A percentile compares a stretch with the other conserved stretches of the same genome.
These are phyloP conservation scores for Penicillium desertorum DNA, from an alignment of 495 filamentous ascomycete species.

Conservation along the genomic window DNA sequence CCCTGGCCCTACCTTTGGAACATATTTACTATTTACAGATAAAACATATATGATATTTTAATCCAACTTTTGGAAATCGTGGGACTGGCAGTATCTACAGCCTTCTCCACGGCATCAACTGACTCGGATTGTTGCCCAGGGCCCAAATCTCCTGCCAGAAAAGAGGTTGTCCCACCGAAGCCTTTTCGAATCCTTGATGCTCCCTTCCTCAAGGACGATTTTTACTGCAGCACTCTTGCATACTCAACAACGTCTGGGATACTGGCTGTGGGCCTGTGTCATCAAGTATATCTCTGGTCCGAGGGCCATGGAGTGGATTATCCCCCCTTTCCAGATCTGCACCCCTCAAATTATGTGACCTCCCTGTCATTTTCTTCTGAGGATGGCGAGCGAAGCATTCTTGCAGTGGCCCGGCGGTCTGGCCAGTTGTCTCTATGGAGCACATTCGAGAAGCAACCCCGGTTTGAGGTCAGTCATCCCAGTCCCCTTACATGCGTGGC, in stretches of 20 bases:
- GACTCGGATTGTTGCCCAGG: conserved; percentile 24
- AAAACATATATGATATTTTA: conserved; percentile 12
- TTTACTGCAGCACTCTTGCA: conserved; percentile 88
- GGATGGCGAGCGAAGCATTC: conserved; percentile 71
- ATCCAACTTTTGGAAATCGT: conserved; percentile 4
- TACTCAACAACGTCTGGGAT: conserved; percentile 72
- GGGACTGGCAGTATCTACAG: conserved; percentile 1
- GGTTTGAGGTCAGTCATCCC: conserved; percentile 72
- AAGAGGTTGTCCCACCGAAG: conserved; percentile 56
- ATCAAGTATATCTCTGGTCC: conserved; percentile 86
- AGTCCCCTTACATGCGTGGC: conserved; percentile 72
- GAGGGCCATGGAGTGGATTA: conserved; percentile 59
- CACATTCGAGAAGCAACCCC: conserved; percentile 55
- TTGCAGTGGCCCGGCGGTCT: conserved; percentile 80
- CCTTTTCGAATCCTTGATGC: conserved; percentile 92
- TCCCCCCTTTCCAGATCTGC: conserved; percentile 43
- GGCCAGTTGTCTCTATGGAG: conserved; percentile 64
- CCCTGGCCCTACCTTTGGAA: not conserved
- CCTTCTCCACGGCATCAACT: conserved; percentile 9
- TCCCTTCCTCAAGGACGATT: conserved; percentile 85
- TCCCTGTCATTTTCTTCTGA: conserved; percentile 85
- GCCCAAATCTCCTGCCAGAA: conserved; percentile 17
- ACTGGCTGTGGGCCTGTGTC: conserved; percentile 82
- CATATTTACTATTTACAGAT: conserved; percentile 8
- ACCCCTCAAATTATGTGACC: conserved; percentile 63